Percentiles rank a stretch among this genome's conserved stretches.
phyloP scores from a whole-genome alignment of 2,329 filamentous ascomycete species.

The Passalora sequoiae region DNA sequence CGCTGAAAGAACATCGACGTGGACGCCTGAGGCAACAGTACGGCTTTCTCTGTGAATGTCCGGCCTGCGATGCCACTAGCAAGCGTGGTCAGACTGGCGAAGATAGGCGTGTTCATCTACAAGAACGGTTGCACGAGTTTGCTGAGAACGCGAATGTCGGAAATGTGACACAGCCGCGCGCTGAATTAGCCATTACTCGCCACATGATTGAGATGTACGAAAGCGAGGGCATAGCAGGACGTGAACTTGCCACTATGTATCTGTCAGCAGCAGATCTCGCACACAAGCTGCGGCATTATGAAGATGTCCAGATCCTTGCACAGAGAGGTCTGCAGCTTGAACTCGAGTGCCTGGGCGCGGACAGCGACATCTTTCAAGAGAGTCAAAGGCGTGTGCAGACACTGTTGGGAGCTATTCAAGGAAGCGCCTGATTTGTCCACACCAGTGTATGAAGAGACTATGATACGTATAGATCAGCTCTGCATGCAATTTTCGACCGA shows the following conservation, averaged over 20 bases:
- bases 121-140: constrained; percentile 11
- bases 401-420: background rate
- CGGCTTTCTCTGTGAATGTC: constrained; percentile 34
- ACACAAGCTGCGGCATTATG: constrained; percentile 5
- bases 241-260: constrained; percentile 8
- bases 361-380: constrained; percentile 14
- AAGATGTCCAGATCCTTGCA: constrained; percentile 5
- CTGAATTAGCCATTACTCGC: constrained; percentile 12
- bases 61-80: constrained; percentile 28
- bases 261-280: constrained; percentile 14
- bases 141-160: constrained; percentile 5
- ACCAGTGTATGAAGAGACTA: no score
- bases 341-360: constrained; percentile 10
- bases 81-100: constrained; percentile 10
- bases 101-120: constrained; percentile 8
- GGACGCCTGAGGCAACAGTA: constrained; percentile 24
- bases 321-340: constrained; percentile 15
- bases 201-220: constrained; percentile 16
- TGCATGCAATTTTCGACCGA: no score
- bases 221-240: constrained; percentile 12
- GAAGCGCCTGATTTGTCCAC: background rate
- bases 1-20: constrained; percentile 15
- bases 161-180: background rate
- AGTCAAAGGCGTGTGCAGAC: background rate
- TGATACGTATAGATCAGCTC: no score